These are phyloP conservation scores for Knoxdaviesia capensis DNA, from an alignment of 2,329 filamentous ascomycete genomes.

Conservation along the genomic window DNA sequence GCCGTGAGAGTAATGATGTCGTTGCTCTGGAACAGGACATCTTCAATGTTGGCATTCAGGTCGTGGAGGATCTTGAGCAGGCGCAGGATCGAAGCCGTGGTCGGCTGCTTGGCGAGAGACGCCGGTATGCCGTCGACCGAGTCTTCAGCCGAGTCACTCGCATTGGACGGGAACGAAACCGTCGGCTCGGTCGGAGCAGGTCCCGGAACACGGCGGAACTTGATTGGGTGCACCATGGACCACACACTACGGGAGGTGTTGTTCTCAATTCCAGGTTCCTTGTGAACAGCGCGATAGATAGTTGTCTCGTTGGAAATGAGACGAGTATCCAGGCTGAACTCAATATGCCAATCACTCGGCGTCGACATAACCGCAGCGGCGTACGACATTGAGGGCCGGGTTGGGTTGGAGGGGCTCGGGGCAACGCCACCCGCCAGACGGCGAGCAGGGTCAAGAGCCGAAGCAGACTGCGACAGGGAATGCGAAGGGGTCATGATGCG, in stretches of 20 bases:
- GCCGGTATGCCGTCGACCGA: slow-evolving; percentile 46
- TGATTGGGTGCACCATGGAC: slow-evolving; percentile 79
- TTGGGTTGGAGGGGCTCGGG: slow-evolving; percentile 26
- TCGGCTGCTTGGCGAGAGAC: slow-evolving; percentile 65
- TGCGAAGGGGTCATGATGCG: slow-evolving; percentile 67
- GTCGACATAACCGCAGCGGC: slow-evolving; percentile 61
- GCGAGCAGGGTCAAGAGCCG: slow-evolving; percentile 17
- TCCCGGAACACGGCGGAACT: slow-evolving; percentile 70
- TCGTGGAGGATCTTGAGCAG: slow-evolving; percentile 81
- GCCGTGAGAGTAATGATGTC: slow-evolving; percentile 49
- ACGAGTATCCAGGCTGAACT: slow-evolving; percentile 75
- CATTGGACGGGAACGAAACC: slow-evolving; percentile 32
- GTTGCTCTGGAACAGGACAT: slow-evolving; percentile 65
- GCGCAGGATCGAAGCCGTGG: slow-evolving; percentile 70
- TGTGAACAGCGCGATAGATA: slow-evolving; percentile 85
- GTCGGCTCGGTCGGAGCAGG: slow-evolving; percentile 57
- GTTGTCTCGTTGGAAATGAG: slow-evolving; percentile 80
- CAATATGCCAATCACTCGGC: slow-evolving; percentile 80
- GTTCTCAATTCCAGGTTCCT: slow-evolving; percentile 12
- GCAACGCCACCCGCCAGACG: slow-evolving; percentile 18
- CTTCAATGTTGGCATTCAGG: slow-evolving; percentile 81
- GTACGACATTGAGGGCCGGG: slow-evolving; percentile 50
- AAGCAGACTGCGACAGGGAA: slow-evolving; percentile 17
- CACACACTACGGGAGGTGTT: slow-evolving; percentile 51
- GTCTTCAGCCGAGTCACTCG: slow-evolving; percentile 26